Evolutionary conservation across 2,329 filamentous ascomycete species (phyloP), one percentile per base, ranked within the genome.

Genomic region (Rhynchosporium agropyri): DNA sequence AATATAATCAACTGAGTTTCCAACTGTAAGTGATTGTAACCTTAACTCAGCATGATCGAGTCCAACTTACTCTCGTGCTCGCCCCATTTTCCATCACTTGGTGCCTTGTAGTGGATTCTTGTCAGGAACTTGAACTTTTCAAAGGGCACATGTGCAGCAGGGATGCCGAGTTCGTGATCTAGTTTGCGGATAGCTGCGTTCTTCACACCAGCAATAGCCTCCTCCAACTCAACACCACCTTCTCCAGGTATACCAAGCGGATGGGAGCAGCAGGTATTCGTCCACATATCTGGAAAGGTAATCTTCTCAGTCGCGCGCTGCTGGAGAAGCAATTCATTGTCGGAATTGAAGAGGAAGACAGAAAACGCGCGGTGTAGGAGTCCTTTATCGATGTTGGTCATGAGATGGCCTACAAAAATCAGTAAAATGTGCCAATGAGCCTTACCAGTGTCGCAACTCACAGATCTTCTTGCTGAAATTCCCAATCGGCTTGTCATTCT

Each of bases 221-320:
- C 90, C 56, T 88, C 83, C 49, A 99, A 82, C 69, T 89, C 89
- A 38, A 87, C 84, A 67, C 95, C 95, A 31, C 92, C 96, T 85
- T 99, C 95, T 68, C 89, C 89, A 8, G 95, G 90, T 69, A 97
- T 90, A 61, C 91, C 91, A 65, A 99, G 84, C 4, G 95, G 95
- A 78, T 99, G 95, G 45, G 95, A 99, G 83, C 95, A 99, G 84
- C 95, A 99, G 38, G 95, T 99, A 80, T 99, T 99, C 68, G 95
- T 99, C 95, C 95, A 99, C 89, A 97, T 93, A 76, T 97, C 92
- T 55, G 95, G 94, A 80, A 99, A 99, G 6, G 95, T 99, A 75
- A 99, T 99, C 83, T 99, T 99, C 81, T 98, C 94, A 46, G 88
- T 81, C 33, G 95, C 95, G 70, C 95, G 90, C 81, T 98, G 95